A percentile compares a stretch with the other conserved stretches of the same genome.
phyloP scores from a whole-genome alignment of 306 rosid species.

The Lithocarpus polystachyus region DNA sequence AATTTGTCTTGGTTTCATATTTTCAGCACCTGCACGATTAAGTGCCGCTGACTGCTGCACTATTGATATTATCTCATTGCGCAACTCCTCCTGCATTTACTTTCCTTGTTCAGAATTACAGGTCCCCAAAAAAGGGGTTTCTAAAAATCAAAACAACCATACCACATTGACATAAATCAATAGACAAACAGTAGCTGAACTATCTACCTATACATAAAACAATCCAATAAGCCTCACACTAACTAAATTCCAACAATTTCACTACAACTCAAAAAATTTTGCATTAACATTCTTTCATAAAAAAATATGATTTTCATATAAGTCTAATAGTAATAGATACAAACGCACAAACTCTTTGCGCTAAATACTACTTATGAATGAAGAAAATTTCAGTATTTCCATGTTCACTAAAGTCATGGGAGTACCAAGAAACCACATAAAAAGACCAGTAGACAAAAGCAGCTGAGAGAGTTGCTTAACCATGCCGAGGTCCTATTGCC shows the following conservation, averaged over 20 bases:
- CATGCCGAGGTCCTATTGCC: too few species aligned
- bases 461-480: too few species aligned
- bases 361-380: not conserved
- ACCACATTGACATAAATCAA: not conserved
- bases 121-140: not conserved
- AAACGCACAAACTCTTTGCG: not conserved
- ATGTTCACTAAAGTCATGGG: not conserved
- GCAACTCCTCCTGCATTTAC: slow-evolving; percentile 60
- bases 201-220: not conserved
- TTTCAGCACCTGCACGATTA: slow-evolving; percentile 70
- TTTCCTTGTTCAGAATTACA: slow-evolving; percentile 20
- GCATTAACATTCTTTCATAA: not conserved
- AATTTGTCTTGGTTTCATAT: slow-evolving; percentile 87
- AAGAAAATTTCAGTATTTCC: not conserved
- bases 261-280: too few species aligned
- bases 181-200: not conserved
- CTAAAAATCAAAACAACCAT: not conserved
- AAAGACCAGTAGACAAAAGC: too few species aligned
- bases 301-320: not conserved
- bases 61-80: slow-evolving; percentile 47
- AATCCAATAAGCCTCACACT: not conserved
- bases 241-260: not conserved
- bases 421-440: too few species aligned
- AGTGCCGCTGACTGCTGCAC: slow-evolving; percentile 71
- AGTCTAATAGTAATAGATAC: not conserved